A percentile compares a stretch with the other conserved stretches of the same genome.
Conservation (phyloP, 192 early-diverging fungal genomes). For the Podila horticola region DNA sequence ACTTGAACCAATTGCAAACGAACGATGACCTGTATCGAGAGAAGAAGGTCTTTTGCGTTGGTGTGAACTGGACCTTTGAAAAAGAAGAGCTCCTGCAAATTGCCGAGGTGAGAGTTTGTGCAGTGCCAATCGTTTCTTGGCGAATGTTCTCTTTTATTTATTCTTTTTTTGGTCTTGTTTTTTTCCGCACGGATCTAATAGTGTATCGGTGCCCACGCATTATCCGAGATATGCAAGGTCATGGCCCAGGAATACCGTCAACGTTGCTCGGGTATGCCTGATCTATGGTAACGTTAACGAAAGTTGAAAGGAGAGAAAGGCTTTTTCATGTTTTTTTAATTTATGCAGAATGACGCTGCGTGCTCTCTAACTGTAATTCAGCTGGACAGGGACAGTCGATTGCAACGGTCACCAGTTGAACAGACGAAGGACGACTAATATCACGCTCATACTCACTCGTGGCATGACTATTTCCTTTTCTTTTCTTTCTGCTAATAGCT, state of each 20-base stretch:
- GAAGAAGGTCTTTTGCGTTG: slow-evolving; percentile 55
- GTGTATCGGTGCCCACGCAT: slow-evolving; percentile 65
- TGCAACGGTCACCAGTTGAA: too few relatives aligned
- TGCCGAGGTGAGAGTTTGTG: slow-evolving; percentile 53
- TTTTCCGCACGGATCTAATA: slow-evolving; percentile 17
- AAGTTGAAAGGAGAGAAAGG: not conserved
- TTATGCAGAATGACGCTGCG: not conserved
- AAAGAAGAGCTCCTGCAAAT: slow-evolving; percentile 55
- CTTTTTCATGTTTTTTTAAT: not conserved
- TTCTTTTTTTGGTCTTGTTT: slow-evolving; percentile 8
- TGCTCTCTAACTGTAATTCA: too few relatives aligned
- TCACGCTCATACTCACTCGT: not conserved
- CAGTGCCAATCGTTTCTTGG: not conserved
- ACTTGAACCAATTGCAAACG: slow-evolving; percentile 43
- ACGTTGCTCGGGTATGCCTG: slow-evolving; percentile 74
- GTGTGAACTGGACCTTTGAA: slow-evolving; percentile 61
- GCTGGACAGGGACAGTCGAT: too few relatives aligned
- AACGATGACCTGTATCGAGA: slow-evolving; percentile 54
- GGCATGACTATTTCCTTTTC: not conserved
- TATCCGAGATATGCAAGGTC: slow-evolving; percentile 67
- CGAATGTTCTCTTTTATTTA: not conserved
- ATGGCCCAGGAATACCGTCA: slow-evolving; percentile 72
- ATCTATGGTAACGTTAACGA: slow-evolving; percentile 61
- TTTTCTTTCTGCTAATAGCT: slow-evolving; percentile 23
- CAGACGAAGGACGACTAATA: too few relatives aligned